These are phyloP conservation scores for Pythium rishiriense DNA, from an alignment of 352 stramenopile species.

Conservation along the genomic window DNA sequence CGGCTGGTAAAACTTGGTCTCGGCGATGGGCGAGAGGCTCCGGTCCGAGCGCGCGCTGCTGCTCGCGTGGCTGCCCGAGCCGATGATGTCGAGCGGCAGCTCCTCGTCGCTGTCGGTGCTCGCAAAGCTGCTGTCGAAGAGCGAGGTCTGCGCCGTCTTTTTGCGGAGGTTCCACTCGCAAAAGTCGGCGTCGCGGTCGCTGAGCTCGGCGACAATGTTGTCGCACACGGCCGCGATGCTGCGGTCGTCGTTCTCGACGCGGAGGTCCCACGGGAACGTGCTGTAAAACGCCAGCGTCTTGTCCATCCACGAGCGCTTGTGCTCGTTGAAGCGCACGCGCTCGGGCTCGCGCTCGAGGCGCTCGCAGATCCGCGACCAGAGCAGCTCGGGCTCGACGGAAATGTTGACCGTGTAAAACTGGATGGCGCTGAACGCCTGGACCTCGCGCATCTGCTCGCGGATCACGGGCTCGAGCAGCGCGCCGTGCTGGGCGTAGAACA, in stretches of 20 bases:
- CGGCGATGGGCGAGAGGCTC: conserved; percentile 21
- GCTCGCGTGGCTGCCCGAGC: not conserved
- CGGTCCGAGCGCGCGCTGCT: conserved; percentile 8
- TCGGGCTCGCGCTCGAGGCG: conserved; percentile 71
- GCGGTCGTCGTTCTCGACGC: conserved; percentile 61
- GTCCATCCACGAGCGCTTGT: conserved; percentile 87
- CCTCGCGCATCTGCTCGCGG: conserved; percentile 78
- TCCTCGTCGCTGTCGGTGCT: conserved; percentile 80
- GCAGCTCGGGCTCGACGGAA: conserved; percentile 65
- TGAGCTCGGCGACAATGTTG: conserved; percentile 48
- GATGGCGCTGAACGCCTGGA: conserved; percentile 67
- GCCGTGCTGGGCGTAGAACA: conserved; percentile 78
- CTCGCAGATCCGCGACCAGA: conserved; percentile 75
- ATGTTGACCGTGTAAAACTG: conserved; percentile 88
- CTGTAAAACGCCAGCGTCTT: conserved; percentile 82
- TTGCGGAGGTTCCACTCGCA: conserved; percentile 59
- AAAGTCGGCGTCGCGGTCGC: conserved; percentile 65
- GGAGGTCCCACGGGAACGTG: conserved; percentile 75
- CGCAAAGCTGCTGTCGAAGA: conserved; percentile 45
- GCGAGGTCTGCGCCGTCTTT: conserved; percentile 33
- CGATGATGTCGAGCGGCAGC: conserved; percentile 39
- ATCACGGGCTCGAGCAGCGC: conserved; percentile 82
- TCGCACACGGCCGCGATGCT: conserved; percentile 56
- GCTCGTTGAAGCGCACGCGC: conserved; percentile 76
- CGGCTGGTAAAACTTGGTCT: conserved; percentile 12